These are phyloP conservation scores for Suhomyces xylopsoci DNA, from an alignment of 805 yeast species.

Conservation along the genomic window DNA sequence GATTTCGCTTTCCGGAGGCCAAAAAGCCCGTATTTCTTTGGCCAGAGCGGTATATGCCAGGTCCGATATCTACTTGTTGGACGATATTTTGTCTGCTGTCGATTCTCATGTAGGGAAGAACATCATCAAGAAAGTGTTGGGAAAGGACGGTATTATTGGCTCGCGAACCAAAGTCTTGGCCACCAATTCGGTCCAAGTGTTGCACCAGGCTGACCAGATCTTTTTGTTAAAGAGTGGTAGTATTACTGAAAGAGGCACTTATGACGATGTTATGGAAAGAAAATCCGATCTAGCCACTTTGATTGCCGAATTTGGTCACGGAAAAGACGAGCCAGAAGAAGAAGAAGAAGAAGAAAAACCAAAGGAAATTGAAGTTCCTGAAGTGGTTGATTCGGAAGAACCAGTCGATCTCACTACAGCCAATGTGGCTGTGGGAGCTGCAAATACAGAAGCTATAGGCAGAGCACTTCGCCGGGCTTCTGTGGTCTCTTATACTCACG, in stretches of 20 bases:
- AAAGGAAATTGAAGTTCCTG: background rate
- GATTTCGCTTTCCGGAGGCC: conserved; percentile 42
- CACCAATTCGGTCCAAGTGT: conserved; percentile 37
- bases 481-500: conserved; percentile 22
- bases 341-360: conserved; percentile 2
- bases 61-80: conserved; percentile 39
- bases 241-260: conserved; percentile 29
- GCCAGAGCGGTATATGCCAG: conserved; percentile 43
- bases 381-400: background rate
- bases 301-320: conserved; percentile 20
- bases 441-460: background rate
- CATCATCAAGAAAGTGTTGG: conserved; percentile 29
- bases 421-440: conserved; percentile 1
- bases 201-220: conserved; percentile 33
- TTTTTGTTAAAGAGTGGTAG: conserved; percentile 27
- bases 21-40: conserved; percentile 39
- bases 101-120: conserved; percentile 42
- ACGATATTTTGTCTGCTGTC: conserved; percentile 43
- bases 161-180: conserved; percentile 36
- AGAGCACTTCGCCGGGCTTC: conserved; percentile 16
- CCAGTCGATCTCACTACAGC: conserved; percentile 5
- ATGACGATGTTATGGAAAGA: conserved; percentile 16
- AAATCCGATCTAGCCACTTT: conserved; percentile 20
- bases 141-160: conserved; percentile 30
- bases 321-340: conserved; percentile 5